phyloP scores from a whole-genome alignment of 1,139 yeast species.

The Tardiomyces digboiensis region DNA sequence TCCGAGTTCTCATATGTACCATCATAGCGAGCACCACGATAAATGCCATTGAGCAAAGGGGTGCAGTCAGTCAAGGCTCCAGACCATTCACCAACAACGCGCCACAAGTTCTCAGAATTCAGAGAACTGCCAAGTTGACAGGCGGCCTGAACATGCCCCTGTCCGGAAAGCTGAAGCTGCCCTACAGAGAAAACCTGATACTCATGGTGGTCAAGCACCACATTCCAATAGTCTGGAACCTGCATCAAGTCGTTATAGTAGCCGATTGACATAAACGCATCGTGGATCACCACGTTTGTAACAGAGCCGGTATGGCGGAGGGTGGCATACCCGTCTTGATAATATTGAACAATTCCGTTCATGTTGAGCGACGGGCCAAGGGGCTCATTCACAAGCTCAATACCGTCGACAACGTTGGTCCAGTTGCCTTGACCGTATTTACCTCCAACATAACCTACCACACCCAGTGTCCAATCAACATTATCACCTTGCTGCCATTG shows the following conservation, averaged over 20 bases:
- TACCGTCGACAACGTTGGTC: slow-evolving; percentile 69
- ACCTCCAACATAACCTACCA: slow-evolving; percentile 33
- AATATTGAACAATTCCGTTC: slow-evolving; percentile 48
- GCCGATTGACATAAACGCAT: slow-evolving; percentile 54
- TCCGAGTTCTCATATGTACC: slow-evolving; percentile 45
- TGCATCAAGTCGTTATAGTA: slow-evolving; percentile 54
- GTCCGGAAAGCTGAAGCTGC: slow-evolving; percentile 47
- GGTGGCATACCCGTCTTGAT: slow-evolving; percentile 41
- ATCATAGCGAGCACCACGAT: slow-evolving; percentile 78
- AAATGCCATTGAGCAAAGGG: slow-evolving; percentile 86
- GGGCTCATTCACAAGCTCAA: slow-evolving; percentile 87
- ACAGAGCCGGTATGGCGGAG: slow-evolving; percentile 40
- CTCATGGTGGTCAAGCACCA: slow-evolving; percentile 81
- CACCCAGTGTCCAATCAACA: slow-evolving; percentile 42
- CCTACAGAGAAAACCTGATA: slow-evolving; percentile 75
- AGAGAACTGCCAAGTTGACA: slow-evolving; percentile 52
- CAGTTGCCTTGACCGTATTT: slow-evolving; percentile 62
- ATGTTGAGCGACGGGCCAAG: slow-evolving; percentile 59
- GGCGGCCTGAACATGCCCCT: slow-evolving; percentile 52
- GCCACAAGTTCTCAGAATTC: slow-evolving; percentile 55
- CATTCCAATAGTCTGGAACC: slow-evolving; percentile 44
- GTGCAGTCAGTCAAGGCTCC: slow-evolving; percentile 95
- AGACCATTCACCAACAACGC: slow-evolving; percentile 83
- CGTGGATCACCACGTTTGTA: slow-evolving; percentile 53
- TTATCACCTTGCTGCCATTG: slow-evolving; percentile 38